Conservation (phyloP, 495 filamentous ascomycete species). For the Pseudoneurospora amorphoporcata region DNA sequence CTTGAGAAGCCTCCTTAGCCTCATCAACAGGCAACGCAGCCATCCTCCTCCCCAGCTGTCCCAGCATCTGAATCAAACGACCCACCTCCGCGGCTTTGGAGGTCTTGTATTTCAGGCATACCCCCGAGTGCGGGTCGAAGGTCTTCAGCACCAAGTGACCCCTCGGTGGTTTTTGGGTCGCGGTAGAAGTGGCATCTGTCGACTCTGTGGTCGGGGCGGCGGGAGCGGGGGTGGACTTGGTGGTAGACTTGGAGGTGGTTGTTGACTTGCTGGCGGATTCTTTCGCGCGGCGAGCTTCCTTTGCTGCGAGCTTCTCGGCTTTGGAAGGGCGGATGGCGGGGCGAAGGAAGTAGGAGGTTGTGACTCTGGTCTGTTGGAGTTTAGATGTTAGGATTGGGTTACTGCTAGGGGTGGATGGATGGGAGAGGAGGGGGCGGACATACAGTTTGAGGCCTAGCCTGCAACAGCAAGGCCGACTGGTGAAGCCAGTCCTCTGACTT, state of each 20-base stretch:
- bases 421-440: not conserved
- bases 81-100: constrained; percentile 85
- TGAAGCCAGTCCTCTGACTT: constrained; percentile 46
- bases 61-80: constrained; percentile 64
- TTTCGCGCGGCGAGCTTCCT: not conserved
- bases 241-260: not conserved
- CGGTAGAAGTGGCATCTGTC: not conserved
- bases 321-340: constrained; percentile 24
- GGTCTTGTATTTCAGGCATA: constrained; percentile 80
- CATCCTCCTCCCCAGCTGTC: constrained; percentile 55
- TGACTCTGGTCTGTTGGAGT: constrained; percentile 61
- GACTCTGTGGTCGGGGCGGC: not conserved
- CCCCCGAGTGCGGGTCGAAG: constrained; percentile 72
- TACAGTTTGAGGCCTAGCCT: constrained; percentile 38
- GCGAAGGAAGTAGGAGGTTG: constrained; percentile 71
- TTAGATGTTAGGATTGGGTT: constrained; percentile 3
- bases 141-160: constrained; percentile 78
- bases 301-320: constrained; percentile 8
- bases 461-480: constrained; percentile 37
- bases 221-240: not conserved
- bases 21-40: constrained; percentile 37
- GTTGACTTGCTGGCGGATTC: not conserved
- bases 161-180: constrained; percentile 22
- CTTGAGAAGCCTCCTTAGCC: constrained; percentile 25
- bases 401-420: not conserved